These are phyloP conservation scores for Hypholoma fasciculare DNA, from an alignment of 768 basidiomycete species.

Conservation along the genomic window DNA sequence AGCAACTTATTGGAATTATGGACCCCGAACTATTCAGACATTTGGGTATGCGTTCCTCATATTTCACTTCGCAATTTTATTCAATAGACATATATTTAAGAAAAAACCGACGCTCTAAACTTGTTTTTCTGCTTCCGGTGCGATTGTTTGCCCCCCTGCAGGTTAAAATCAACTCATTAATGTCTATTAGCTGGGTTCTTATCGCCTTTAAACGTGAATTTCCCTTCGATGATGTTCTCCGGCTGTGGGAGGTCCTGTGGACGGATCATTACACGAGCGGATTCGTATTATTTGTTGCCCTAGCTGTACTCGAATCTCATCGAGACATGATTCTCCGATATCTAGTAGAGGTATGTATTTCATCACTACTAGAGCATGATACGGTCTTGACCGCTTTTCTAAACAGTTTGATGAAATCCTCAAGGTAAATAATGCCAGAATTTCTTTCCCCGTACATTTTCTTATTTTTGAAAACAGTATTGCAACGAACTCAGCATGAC, in stretches of 20 bases:
- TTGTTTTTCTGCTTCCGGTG: conserved; percentile 98
- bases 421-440: conserved; percentile 42
- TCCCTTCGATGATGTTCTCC: conserved; percentile 84
- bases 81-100: conserved; percentile 20
- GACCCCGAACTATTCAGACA: conserved; percentile 95
- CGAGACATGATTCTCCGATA: conserved; percentile 95
- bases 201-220: conserved; percentile 98
- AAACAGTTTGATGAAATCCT: conserved; percentile 78
- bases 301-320: conserved; percentile 93
- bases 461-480: conserved; percentile 46
- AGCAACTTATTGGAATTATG: conserved; percentile 90
- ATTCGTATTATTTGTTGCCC: conserved; percentile 92
- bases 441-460: background rate
- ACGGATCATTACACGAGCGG: conserved; percentile 86
- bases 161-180: background rate
- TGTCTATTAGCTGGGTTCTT: conserved; percentile 69
- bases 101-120: conserved; percentile 91
- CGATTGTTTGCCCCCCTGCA: conserved; percentile 20
- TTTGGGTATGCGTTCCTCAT: conserved; percentile 50
- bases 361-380: background rate
- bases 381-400: background rate
- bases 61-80: background rate
- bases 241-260: conserved; percentile 94
- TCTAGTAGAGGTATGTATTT: conserved; percentile 73
- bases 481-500: conserved; percentile 96